phyloP scores from a whole-genome alignment of 1,284 basidiomycete species.

The Takashimella koratensis region DNA sequence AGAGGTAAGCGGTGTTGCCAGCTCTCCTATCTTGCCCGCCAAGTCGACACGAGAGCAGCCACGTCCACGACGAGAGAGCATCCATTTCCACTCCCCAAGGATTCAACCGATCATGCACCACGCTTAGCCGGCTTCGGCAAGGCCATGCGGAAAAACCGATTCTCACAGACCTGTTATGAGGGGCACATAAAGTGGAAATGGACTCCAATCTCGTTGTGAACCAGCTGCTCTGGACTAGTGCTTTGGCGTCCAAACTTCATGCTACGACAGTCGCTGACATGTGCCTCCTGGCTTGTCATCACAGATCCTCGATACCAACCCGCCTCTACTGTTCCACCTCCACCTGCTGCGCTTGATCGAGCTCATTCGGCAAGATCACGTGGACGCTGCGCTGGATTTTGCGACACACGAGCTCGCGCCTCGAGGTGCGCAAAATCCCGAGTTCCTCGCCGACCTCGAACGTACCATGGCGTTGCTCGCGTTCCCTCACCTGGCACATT shows the following conservation, averaged over 20 bases:
- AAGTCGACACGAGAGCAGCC: background rate
- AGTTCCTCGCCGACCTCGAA: slow-evolving; percentile 88
- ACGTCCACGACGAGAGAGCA: slow-evolving; percentile 21
- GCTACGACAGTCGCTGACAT: slow-evolving; percentile 8
- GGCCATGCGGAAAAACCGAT: slow-evolving; percentile 49
- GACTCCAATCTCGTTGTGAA: too few species aligned
- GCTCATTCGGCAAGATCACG: slow-evolving; percentile 76
- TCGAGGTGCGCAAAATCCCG: slow-evolving; percentile 88
- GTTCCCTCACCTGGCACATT: slow-evolving; percentile 60
- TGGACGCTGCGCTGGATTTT: slow-evolving; percentile 78
- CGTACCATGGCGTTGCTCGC: slow-evolving; percentile 92
- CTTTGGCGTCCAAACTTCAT: too few species aligned
- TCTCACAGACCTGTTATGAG: slow-evolving; percentile 53
- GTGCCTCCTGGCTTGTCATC: background rate
- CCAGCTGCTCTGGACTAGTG: background rate
- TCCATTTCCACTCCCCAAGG: slow-evolving; percentile 51
- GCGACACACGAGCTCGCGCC: slow-evolving; percentile 91
- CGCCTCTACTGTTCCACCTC: slow-evolving; percentile 81
- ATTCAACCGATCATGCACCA: slow-evolving; percentile 98
- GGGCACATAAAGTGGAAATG: slow-evolving; percentile 16
- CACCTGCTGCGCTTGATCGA: slow-evolving; percentile 95
- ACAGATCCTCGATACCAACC: slow-evolving; percentile 93
- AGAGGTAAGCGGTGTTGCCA: slow-evolving; percentile 65
- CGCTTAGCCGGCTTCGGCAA: slow-evolving; percentile 67
- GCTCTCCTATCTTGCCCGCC: slow-evolving; percentile 8